These are phyloP conservation scores for Cyclotella cryptica DNA, from an alignment of 108 stramenopile species.

Conservation along the genomic window DNA sequence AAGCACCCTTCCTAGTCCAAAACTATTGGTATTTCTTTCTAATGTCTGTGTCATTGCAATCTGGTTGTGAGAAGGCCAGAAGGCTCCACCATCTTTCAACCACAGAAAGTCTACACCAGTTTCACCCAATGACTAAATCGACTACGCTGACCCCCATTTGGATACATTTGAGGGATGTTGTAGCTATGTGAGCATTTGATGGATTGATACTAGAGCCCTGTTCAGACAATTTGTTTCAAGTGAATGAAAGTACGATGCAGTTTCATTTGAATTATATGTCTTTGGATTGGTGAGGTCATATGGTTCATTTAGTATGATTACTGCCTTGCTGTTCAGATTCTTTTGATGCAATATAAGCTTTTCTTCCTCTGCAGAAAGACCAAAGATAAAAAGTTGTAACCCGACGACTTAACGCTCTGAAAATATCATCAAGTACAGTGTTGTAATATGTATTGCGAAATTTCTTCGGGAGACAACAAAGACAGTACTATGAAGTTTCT, in stretches of 20 bases:
- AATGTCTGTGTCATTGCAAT: background rate
- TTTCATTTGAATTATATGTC: constrained; percentile 50
- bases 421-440: constrained; percentile 31
- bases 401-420: constrained; percentile 23
- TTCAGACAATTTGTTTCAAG: constrained; percentile 46
- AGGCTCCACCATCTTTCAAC: constrained; percentile 42
- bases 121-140: constrained; percentile 62
- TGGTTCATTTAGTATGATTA: constrained; percentile 38
- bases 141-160: constrained; percentile 48
- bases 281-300: constrained; percentile 46
- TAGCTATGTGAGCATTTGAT: constrained; percentile 50
- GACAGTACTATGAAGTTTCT: background rate
- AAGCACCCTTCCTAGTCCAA: constrained; percentile 35
- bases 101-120: constrained; percentile 51
- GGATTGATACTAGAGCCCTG: constrained; percentile 39
- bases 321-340: constrained; percentile 1
- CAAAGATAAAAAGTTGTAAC: constrained; percentile 52
- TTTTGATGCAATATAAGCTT: constrained; percentile 9
- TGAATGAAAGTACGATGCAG: constrained; percentile 50
- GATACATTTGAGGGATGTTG: constrained; percentile 49
- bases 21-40: constrained; percentile 4
- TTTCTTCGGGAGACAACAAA: constrained; percentile 10
- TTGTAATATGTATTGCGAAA: constrained; percentile 34
- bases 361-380: constrained; percentile 20
- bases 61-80: constrained; percentile 34